Percentiles rank a stretch among this genome's conserved stretches.
Conservation (phyloP, 1,139 yeast genomes). For the Nakaseomyces nivariensis region DNA sequence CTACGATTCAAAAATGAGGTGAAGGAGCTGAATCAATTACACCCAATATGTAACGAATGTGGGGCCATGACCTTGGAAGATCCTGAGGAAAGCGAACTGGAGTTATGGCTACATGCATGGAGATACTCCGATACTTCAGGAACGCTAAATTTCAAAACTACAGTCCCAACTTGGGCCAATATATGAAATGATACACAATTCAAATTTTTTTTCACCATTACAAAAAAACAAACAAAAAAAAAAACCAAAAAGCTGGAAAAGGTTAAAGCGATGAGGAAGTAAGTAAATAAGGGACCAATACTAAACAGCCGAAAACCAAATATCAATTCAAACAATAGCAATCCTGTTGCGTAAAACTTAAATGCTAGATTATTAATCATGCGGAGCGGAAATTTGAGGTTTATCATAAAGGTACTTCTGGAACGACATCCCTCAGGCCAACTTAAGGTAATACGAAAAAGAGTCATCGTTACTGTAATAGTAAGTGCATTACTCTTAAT, state of each 20-base stretch:
- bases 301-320: too few species aligned
- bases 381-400: background rate
- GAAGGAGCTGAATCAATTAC: slow-evolving; percentile 29
- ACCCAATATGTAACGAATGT: slow-evolving; percentile 38
- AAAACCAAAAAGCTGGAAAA: too few species aligned
- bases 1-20: slow-evolving; percentile 9
- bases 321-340: too few species aligned
- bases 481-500: background rate
- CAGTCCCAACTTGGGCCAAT: slow-evolving; percentile 64
- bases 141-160: slow-evolving; percentile 59
- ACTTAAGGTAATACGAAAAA: background rate
- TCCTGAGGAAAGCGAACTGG: slow-evolving; percentile 33
- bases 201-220: background rate
- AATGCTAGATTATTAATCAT: background rate
- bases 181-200: background rate
- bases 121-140: slow-evolving; percentile 33
- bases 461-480: background rate
- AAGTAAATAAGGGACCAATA: too few species aligned
- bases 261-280: too few species aligned
- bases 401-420: background rate
- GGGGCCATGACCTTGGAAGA: slow-evolving; percentile 33
- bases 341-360: too few species aligned
- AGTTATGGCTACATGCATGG: slow-evolving; percentile 51
- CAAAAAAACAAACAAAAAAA: background rate
- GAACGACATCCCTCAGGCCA: background rate